Conservation (phyloP, 768 basidiomycete genomes). For the Phylloporus rhodoxanthus region DNA sequence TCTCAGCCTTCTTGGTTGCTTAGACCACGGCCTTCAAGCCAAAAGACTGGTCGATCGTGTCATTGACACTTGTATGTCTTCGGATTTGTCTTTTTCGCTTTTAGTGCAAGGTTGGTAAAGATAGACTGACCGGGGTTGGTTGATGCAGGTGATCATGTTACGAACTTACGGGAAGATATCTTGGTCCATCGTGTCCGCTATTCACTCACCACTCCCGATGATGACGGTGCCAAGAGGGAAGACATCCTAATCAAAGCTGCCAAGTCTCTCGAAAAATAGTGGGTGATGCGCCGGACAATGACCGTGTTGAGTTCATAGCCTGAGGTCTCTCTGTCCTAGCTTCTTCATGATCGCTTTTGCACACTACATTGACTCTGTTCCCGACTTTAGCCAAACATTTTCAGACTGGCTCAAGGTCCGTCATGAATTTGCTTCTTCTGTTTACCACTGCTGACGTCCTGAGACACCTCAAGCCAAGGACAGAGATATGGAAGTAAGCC, state of each 20-base stretch:
- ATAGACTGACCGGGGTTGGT: conserved; percentile 5
- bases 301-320: not conserved
- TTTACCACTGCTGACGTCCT: not conserved
- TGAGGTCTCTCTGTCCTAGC: conserved; percentile 34
- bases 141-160: conserved; percentile 76
- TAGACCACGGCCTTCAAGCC: conserved; percentile 80
- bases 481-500: conserved; percentile 90
- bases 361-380: conserved; percentile 70
- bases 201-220: conserved; percentile 71
- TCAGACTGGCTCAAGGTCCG: conserved; percentile 80
- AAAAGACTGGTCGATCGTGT: conserved; percentile 89
- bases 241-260: conserved; percentile 58
- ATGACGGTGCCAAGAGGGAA: conserved; percentile 47
- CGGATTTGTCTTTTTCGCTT: not conserved
- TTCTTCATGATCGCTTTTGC: conserved; percentile 95
- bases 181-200: conserved; percentile 79
- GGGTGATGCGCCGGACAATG: conserved; percentile 22
- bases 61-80: conserved; percentile 61
- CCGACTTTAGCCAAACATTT: conserved; percentile 64
- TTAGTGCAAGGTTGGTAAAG: not conserved
- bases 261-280: conserved; percentile 87
- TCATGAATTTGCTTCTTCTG: not conserved
- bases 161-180: conserved; percentile 87
- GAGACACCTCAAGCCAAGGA: conserved; percentile 47
- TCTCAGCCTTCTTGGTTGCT: conserved; percentile 84